A percentile compares a stretch with the other conserved stretches of the same genome.
These are phyloP conservation scores for Diplodia sapinea DNA, from an alignment of 2,329 filamentous ascomycete species.

Conservation along the genomic window DNA sequence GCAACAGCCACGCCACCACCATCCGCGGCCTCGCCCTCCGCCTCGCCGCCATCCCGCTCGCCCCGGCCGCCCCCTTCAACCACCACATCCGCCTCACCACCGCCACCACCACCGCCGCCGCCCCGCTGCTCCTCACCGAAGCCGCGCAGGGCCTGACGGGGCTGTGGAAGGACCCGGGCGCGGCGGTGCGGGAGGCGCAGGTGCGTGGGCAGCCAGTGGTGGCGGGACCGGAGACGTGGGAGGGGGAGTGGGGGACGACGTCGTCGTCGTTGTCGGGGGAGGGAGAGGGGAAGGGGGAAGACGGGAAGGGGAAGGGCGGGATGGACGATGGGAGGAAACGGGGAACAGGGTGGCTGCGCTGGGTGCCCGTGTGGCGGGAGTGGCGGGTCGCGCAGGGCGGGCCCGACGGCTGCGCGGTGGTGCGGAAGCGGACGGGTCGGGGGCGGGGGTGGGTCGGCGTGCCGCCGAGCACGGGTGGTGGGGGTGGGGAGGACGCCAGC, in stretches of 20 bases:
- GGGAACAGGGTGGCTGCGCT: background rate
- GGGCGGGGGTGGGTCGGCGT: slow-evolving; percentile 66
- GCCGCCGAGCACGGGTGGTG: too few relatives aligned
- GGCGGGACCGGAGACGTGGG: slow-evolving; percentile 25
- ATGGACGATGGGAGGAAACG: too few relatives aligned
- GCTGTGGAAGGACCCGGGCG: slow-evolving; percentile 61
- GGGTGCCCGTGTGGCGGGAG: slow-evolving; percentile 32
- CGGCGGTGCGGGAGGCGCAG: slow-evolving; percentile 57
- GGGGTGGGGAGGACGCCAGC: too few relatives aligned
- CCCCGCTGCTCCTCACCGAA: slow-evolving; percentile 56
- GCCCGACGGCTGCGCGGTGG: slow-evolving; percentile 64
- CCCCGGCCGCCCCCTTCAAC: slow-evolving; percentile 58
- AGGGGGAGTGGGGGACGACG: background rate
- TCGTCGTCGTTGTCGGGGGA: background rate
- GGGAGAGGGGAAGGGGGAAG: too few relatives aligned
- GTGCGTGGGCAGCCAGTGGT: slow-evolving; percentile 54
- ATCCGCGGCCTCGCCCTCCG: slow-evolving; percentile 61
- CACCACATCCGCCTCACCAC: slow-evolving; percentile 65
- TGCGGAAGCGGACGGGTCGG: slow-evolving; percentile 54
- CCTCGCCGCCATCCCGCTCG: slow-evolving; percentile 60
- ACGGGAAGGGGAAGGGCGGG: too few relatives aligned
- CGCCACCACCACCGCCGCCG: slow-evolving; percentile 55
- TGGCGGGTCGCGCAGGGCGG: slow-evolving; percentile 64
- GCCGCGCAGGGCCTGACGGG: slow-evolving; percentile 66
- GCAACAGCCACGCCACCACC: too few relatives aligned